Percentiles rank a stretch among this genome's conserved stretches.
Evolutionary conservation across 192 early-diverging fungal species (phyloP).

Genomic region (Allomyces arbusculus): DNA sequence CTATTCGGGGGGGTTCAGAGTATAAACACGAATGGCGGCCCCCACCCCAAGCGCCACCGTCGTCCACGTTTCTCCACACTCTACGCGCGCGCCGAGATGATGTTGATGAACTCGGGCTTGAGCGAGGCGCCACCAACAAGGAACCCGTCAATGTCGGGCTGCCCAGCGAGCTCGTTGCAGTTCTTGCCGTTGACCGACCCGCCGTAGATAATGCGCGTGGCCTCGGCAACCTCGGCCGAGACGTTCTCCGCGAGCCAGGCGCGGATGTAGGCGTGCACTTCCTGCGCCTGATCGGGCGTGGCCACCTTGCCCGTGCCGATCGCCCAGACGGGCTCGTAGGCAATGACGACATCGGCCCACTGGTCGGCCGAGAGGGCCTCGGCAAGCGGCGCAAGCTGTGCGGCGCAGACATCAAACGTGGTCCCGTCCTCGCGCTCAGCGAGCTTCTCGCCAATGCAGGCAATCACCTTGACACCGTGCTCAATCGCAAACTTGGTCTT

Average conservation of each 20-base stretch:
- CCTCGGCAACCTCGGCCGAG: constrained; percentile 59
- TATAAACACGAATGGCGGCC: too few relatives aligned
- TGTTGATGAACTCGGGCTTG: constrained; percentile 69
- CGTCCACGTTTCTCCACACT: background rate
- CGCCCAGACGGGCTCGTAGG: constrained; percentile 99
- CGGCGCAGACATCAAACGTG: constrained; percentile 69
- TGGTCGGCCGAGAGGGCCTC: constrained; percentile 41
- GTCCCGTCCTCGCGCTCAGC: constrained; percentile 76
- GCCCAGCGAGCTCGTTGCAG: constrained; percentile 50
- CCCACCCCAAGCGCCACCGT: too few relatives aligned
- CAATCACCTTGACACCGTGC: constrained; percentile 76
- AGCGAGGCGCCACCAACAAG: constrained; percentile 95
- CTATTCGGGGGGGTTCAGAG: too few relatives aligned
- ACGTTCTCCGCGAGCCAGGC: constrained; percentile 69
- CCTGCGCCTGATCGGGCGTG: constrained; percentile 85
- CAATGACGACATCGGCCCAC: constrained; percentile 89
- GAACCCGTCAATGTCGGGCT: constrained; percentile 96
- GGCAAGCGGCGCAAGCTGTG: constrained; percentile 74
- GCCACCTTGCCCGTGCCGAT: constrained; percentile 99
- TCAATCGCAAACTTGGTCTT: constrained; percentile 76
- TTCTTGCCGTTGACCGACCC: constrained; percentile 84
- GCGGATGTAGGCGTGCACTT: constrained; percentile 77
- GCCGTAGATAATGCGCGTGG: constrained; percentile 89
- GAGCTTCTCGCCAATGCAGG: constrained; percentile 89
- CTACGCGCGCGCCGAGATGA: constrained; percentile 22